phyloP scores from a whole-genome alignment of 768 basidiomycete genomes.

The Jaapia argillacea region DNA sequence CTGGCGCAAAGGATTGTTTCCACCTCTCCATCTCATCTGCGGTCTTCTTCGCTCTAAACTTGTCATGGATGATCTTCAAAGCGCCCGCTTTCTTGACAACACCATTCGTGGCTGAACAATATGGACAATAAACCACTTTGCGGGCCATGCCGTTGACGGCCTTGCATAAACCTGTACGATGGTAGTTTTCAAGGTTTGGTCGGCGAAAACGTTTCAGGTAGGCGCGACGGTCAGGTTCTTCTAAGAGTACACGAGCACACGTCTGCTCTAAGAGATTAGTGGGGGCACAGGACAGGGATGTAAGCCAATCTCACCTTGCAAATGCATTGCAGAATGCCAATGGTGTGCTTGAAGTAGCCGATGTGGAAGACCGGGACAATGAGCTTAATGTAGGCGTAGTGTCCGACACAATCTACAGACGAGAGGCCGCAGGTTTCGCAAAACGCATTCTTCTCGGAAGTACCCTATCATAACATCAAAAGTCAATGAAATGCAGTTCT shows the following conservation, averaged over 20 bases:
- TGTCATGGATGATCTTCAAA: conserved; percentile 95
- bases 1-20: conserved; percentile 71
- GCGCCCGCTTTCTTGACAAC: conserved; percentile 94
- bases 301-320: conserved; percentile 89
- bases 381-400: conserved; percentile 98
- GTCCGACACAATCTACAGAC: conserved; percentile 92
- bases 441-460: conserved; percentile 83
- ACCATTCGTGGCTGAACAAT: conserved; percentile 90
- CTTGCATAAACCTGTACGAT: conserved; percentile 74
- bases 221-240: conserved; percentile 74
- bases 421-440: conserved; percentile 94
- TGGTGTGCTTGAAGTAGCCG: conserved; percentile 95
- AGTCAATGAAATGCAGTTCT: not conserved
- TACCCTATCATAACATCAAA: conserved; percentile 48
- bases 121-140: conserved; percentile 86
- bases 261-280: conserved; percentile 39
- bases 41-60: conserved; percentile 90
- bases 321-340: conserved; percentile 87
- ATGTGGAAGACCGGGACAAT: conserved; percentile 97
- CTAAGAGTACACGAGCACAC: conserved; percentile 85
- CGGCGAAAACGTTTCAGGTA: conserved; percentile 88
- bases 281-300: conserved; percentile 1
- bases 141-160: conserved; percentile 79
- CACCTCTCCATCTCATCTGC: conserved; percentile 83
- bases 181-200: conserved; percentile 86